Base-by-base conservation (phyloP, 345 rosid species). In the Salix purpurea region DNA sequence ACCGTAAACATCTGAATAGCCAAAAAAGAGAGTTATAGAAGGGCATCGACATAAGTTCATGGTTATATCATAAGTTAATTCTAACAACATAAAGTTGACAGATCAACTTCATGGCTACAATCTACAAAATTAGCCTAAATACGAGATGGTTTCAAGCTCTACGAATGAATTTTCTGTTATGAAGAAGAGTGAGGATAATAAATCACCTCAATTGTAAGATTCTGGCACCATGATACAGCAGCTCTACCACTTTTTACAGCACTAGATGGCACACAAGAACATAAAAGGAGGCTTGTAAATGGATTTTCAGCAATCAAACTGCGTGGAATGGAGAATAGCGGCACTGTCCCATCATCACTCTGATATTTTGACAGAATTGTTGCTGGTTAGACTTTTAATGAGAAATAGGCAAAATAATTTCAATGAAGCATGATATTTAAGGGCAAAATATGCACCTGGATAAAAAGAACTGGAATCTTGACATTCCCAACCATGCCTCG, bases 241-340 rank as follows among this genome's bases (percentile, higher is more conserved):
- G 84, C 88, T 82, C 78, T 83, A 44, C 42, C 81, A 73, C 77
- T 79, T 26, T 74, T 72, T 44, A 56, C 74, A 75, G 69, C 19
- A 76, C 67, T 74, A 81, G 90, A 80, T 8, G 87, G 88, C 19
- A 79, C 70, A 78, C 84, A 85, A 65, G 93, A 90, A 79, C 97
- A 91, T 74, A 91, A 62, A 37, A 95, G 94, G 77, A 95, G 85
- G 78, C 93, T 95, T 77, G 99, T 89, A 82, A 80, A 95, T 77
- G 97, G 97, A 87, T 95, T 95, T 90, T 95, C 97, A 58, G 97
- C 94, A 72, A 95, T 95, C 75, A 75, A 80, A 83, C 91, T 81
- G 67, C 94, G 93, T 44, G 99, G 97, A 78, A 82, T 80, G 4
- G 97, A 88, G 83, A 88, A 88, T 21, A 79, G 79, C 0, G 99